Percentiles rank a stretch among this genome's conserved stretches.
phyloP scores from a whole-genome alignment of 2,329 filamentous ascomycete species.

The Colletotrichum euphorbiae region DNA sequence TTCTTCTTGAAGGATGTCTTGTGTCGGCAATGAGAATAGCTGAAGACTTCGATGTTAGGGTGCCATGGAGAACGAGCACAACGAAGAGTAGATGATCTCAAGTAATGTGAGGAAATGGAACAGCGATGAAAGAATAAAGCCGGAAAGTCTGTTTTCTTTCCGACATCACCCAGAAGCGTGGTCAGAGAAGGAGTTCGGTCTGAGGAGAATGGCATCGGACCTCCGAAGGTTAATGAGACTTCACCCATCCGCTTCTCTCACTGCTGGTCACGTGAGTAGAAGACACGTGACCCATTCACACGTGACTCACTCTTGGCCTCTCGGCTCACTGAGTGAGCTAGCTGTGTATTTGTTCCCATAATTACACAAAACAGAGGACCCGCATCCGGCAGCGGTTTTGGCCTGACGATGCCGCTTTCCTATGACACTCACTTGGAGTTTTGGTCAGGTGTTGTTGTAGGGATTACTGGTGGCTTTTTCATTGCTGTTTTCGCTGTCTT shows the following conservation, averaged over 20 bases:
- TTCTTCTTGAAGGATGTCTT: slow-evolving; percentile 70
- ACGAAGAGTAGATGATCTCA: not conserved
- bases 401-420: not conserved
- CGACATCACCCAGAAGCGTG: no score
- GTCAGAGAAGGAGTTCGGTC: no score
- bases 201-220: not conserved
- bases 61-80: slow-evolving; percentile 49
- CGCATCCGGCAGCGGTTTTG: no score
- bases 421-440: not conserved
- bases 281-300: no score
- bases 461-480: slow-evolving; percentile 42
- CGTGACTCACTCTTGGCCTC: no score
- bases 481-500: slow-evolving; percentile 40
- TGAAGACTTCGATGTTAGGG: slow-evolving; percentile 59
- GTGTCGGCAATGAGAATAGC: slow-evolving; percentile 69
- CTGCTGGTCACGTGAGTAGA: no score
- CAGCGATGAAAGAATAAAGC: not conserved
- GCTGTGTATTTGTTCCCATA: no score
- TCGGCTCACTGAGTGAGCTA: no score
- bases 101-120: not conserved
- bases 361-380: no score
- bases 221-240: no score
- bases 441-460: not conserved
- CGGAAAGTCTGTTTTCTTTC: not conserved
- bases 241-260: no score